Conservation (phyloP, 768 basidiomycete genomes). For the Lactarius indigo region DNA sequence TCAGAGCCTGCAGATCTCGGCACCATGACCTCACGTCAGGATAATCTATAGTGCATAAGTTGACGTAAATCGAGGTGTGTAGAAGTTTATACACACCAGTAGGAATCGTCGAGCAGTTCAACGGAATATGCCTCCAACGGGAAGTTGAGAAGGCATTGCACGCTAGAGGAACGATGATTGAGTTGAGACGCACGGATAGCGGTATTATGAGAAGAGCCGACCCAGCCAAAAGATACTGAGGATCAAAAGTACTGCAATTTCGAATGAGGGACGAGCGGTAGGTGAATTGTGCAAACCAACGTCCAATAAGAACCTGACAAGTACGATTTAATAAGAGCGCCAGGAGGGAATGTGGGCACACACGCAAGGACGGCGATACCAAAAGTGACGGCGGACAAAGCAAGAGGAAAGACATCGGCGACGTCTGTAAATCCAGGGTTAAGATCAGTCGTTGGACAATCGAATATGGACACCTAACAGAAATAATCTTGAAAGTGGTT, state of each 20-base stretch:
- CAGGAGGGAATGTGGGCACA: conserved; percentile 23
- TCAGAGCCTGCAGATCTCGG: conserved; percentile 50
- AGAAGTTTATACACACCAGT: conserved; percentile 32
- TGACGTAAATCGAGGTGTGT: background rate
- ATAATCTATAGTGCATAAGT: conserved; percentile 33
- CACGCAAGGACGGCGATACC: conserved; percentile 43
- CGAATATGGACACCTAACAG: conserved; percentile 40
- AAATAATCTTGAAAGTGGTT: conserved; percentile 59
- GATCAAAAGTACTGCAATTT: conserved; percentile 44
- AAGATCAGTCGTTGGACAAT: background rate
- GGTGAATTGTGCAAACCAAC: conserved; percentile 40
- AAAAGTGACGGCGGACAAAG: conserved; percentile 51
- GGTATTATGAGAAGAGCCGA: conserved; percentile 29
- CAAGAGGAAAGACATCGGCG: conserved; percentile 59
- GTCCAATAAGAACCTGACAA: conserved; percentile 43
- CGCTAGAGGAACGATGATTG: conserved; percentile 30
- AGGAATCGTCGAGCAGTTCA: conserved; percentile 48
- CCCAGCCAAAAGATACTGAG: conserved; percentile 55
- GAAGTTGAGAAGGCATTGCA: conserved; percentile 61
- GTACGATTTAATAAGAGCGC: background rate
- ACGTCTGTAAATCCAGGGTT: conserved; percentile 38
- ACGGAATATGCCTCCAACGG: conserved; percentile 49
- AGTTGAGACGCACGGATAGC: background rate
- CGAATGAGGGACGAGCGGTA: conserved; percentile 45
- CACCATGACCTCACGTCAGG: conserved; percentile 50